These are phyloP conservation scores for Diplodia seriata DNA, from an alignment of 2,329 filamentous ascomycete genomes.

Conservation along the genomic window DNA sequence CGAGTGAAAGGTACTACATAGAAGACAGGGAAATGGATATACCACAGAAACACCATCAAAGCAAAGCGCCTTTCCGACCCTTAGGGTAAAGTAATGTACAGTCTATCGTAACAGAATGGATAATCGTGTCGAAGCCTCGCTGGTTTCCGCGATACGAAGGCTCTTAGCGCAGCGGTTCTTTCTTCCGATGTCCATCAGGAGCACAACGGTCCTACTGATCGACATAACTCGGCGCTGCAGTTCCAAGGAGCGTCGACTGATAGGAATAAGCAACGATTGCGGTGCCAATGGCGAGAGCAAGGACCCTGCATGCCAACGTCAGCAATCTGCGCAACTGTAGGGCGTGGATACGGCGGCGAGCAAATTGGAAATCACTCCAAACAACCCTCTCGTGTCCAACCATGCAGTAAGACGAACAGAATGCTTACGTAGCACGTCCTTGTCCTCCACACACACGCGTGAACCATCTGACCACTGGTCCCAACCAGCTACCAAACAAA, in stretches of 20 bases:
- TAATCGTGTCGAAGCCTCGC: background rate
- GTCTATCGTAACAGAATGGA: constrained; percentile 1
- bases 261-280: constrained; percentile 17
- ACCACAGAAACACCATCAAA: constrained; percentile 5
- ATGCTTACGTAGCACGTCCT: constrained; percentile 33
- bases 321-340: constrained; percentile 27
- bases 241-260: constrained; percentile 5
- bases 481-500: constrained; percentile 31
- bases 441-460: constrained; percentile 25
- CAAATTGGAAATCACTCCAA: constrained; percentile 27
- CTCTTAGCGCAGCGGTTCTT: background rate
- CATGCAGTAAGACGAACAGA: constrained; percentile 28
- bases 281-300: constrained; percentile 5
- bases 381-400: constrained; percentile 19
- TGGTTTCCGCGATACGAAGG: background rate
- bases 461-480: constrained; percentile 20
- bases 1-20: background rate
- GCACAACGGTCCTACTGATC: background rate
- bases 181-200: background rate
- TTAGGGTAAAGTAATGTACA: constrained; percentile 3
- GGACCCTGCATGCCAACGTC: constrained; percentile 18
- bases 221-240: background rate
- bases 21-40: constrained; percentile 12
- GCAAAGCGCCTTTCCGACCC: background rate
- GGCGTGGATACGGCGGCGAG: constrained; percentile 18